A percentile compares a stretch with the other conserved stretches of the same genome.
phyloP scores from a whole-genome alignment of 768 basidiomycete species.

The Cystofilobasidium ferigula region DNA sequence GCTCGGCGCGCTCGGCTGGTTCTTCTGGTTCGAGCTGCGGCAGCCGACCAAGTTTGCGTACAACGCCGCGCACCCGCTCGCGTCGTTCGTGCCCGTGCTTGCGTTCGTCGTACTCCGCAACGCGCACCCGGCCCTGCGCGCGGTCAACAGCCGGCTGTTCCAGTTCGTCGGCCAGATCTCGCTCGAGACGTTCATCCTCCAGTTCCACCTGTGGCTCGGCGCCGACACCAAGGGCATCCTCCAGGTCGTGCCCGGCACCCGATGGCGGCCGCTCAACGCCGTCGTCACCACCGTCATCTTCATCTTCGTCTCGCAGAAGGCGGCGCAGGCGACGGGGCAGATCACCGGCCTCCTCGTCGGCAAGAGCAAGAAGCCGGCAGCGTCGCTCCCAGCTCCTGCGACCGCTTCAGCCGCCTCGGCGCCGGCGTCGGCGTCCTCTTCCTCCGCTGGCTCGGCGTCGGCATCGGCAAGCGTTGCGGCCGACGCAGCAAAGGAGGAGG shows the following conservation, averaged over 20 bases:
- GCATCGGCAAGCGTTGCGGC: background rate
- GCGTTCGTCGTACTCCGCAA: constrained; percentile 69
- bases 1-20: constrained; percentile 55
- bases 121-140: constrained; percentile 58
- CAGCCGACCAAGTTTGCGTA: constrained; percentile 73
- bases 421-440: background rate
- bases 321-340: constrained; percentile 62
- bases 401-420: background rate
- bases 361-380: constrained; percentile 31
- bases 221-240: constrained; percentile 69
- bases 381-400: background rate
- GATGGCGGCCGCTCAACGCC: constrained; percentile 66
- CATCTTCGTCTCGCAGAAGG: constrained; percentile 64
- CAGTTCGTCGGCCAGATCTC: constrained; percentile 77
- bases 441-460: background rate
- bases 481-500: background rate
- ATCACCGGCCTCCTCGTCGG: constrained; percentile 49
- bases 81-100: constrained; percentile 67
- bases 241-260: constrained; percentile 61
- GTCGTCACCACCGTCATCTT: constrained; percentile 65
- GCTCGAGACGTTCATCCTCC: constrained; percentile 81
- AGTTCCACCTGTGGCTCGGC: constrained; percentile 74
- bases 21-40: constrained; percentile 65
- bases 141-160: constrained; percentile 57
- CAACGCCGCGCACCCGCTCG: constrained; percentile 72